Base-by-base conservation (phyloP, 495 filamentous ascomycete species). In the Tuber magnatum region DNA sequence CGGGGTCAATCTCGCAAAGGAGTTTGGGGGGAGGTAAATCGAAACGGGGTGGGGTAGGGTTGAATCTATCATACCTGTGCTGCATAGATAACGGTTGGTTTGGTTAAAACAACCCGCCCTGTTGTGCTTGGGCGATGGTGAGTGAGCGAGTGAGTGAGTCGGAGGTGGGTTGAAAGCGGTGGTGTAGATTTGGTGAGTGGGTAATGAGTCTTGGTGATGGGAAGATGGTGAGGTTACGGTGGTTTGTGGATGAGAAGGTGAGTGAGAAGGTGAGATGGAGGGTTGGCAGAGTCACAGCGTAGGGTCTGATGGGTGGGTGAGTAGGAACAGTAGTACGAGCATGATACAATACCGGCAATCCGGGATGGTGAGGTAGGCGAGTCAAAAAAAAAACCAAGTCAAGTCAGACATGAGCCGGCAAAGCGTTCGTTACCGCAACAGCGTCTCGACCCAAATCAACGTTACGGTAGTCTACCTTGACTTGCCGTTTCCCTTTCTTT, bases 21-120 rank as follows among this genome's bases (percentile, higher is more conserved):
- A 56, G 70, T 41, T 38, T 41, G 44, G 71, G 70, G 35, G 51
- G 41, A 44, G 48, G 43, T 40, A 12, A 39, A 41, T 61, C 39
- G n/a, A 12, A 22, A 71, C 22, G 38, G 61, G 69, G 73, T 71
- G 41, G 44, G 77, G 71, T 74, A 69, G 75, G 70, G 68, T 38
- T 72, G 69, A 41, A 68, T 84, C 28, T 28, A 24, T 61, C n/a
- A 85, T 84, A 87, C 86, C 87, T 86, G 72, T 87, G 86, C 83
- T 87, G 85, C 86, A 88, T 88, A 85, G 84, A 79, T 78, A 74
- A 46, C 35, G 56, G 56, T 61, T 28, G 51, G 51, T 14, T 61
- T 61, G n/a, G 51, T 65, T 65, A 65, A 35, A 65, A 14, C 28
- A 65, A 65, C 56, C 56, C 56, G 56, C 56, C 56, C 56, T 32